A percentile compares a stretch with the other conserved stretches of the same genome.
These are phyloP conservation scores for Ustilago tritici DNA, from an alignment of 1,284 basidiomycete genomes.

Conservation along the genomic window DNA sequence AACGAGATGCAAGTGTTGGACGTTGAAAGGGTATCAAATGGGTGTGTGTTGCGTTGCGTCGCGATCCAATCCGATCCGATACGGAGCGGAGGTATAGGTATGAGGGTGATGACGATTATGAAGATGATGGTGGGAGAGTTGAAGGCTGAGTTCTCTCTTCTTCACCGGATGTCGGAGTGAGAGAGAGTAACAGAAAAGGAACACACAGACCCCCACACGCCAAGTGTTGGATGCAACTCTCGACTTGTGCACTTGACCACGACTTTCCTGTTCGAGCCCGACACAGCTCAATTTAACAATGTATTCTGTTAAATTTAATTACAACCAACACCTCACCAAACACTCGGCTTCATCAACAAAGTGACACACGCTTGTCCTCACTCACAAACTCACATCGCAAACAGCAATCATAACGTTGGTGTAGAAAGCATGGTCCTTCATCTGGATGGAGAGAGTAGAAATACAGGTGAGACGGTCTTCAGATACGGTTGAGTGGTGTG, in stretches of 20 bases:
- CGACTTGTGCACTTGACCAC: neutral
- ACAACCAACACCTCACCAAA: neutral
- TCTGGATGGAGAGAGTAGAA: neutral
- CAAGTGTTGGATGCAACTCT: constrained; percentile 3
- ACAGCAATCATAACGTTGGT: too few species aligned
- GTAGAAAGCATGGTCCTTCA: neutral
- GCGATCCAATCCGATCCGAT: neutral
- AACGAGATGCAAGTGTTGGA: neutral
- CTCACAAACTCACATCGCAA: too few species aligned
- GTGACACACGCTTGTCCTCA: too few species aligned
- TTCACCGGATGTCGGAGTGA: neutral
- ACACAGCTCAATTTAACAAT: too few species aligned
- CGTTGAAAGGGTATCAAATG: constrained; percentile 17
- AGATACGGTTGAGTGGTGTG: neutral
- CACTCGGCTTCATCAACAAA: neutral
- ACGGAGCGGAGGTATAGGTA: neutral
- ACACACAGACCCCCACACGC: neutral
- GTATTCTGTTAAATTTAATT: neutral
- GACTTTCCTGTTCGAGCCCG: constrained; percentile 4
- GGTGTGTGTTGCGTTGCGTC: neutral
- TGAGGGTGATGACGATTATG: constrained; percentile 10
- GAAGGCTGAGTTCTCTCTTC: neutral
- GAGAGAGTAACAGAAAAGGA: neutral
- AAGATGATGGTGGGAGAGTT: constrained; percentile 4
- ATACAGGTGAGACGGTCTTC: neutral